Conservation (phyloP, 345 rosid genomes). For the Turnera subulata region DNA sequence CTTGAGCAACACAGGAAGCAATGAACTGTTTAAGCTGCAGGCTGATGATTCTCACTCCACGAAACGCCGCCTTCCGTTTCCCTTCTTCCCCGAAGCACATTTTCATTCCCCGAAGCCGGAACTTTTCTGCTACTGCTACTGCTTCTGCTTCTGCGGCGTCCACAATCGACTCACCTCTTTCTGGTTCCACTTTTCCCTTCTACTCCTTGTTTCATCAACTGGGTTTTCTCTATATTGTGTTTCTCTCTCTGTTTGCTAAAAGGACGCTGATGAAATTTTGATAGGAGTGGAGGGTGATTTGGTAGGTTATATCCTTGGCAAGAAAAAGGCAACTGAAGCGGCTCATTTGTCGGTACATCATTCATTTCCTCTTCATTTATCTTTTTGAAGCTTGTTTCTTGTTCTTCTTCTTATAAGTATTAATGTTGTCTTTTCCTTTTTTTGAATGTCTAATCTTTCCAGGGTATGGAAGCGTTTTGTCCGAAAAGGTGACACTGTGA, state of each 20-base stretch:
- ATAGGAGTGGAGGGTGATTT: slow-evolving; percentile 66
- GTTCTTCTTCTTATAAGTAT: not conserved
- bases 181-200: slow-evolving; percentile 26
- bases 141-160: slow-evolving; percentile 17
- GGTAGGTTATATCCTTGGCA: slow-evolving; percentile 70
- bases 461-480: slow-evolving; percentile 80
- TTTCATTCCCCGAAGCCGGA: slow-evolving; percentile 15
- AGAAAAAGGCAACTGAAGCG: slow-evolving; percentile 85
- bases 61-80: not conserved
- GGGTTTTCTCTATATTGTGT: not conserved
- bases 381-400: not conserved
- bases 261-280: slow-evolving; percentile 2
- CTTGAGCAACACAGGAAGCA: not conserved
- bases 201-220: too few species aligned
- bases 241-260: not conserved
- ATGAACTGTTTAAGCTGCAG: not conserved
- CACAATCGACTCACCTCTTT: slow-evolving; percentile 30
- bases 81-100: slow-evolving; percentile 6
- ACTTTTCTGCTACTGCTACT: slow-evolving; percentile 11
- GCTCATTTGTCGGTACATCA: slow-evolving; percentile 73
- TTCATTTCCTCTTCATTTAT: not conserved
- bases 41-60: not conserved
- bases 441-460: not conserved
- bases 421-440: not conserved
- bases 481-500: slow-evolving; percentile 58